A percentile compares a stretch with the other conserved stretches of the same genome.
phyloP scores from a whole-genome alignment of 2,329 filamentous ascomycete species.

The Verticillium zaregamsianum region DNA sequence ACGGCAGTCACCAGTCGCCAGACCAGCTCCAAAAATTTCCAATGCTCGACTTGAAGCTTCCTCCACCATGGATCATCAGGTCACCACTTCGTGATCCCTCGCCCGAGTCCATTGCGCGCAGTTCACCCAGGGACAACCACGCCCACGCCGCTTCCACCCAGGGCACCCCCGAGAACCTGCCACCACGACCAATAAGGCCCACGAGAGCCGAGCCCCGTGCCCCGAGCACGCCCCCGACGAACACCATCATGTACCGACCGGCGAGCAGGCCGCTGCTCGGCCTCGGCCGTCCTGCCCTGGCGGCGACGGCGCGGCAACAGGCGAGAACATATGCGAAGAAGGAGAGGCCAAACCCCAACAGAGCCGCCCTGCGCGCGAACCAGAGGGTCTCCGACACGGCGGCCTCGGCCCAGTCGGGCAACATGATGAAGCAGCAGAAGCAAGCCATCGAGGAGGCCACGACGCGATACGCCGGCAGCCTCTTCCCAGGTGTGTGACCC shows the following conservation, averaged over 20 bases:
- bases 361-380: neutral
- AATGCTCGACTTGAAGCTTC: neutral
- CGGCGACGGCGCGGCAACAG: neutral
- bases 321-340: neutral
- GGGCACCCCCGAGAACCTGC: neutral
- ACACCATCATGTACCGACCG: conserved; percentile 6
- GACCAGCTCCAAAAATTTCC: neutral
- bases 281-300: neutral
- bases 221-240: neutral
- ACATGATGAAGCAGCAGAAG: neutral
- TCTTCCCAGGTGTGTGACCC: conserved; percentile 3
- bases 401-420: neutral
- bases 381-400: neutral
- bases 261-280: conserved; percentile 9
- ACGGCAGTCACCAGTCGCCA: neutral
- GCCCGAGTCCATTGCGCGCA: neutral
- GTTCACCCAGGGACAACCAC: neutral
- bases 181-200: neutral
- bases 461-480: neutral
- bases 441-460: neutral
- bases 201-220: neutral
- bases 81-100: neutral
- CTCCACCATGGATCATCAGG: neutral
- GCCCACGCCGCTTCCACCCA: neutral
- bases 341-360: neutral